Base-by-base conservation (phyloP, 2,329 filamentous ascomycete species). In the Botrytis medusae region DNA sequence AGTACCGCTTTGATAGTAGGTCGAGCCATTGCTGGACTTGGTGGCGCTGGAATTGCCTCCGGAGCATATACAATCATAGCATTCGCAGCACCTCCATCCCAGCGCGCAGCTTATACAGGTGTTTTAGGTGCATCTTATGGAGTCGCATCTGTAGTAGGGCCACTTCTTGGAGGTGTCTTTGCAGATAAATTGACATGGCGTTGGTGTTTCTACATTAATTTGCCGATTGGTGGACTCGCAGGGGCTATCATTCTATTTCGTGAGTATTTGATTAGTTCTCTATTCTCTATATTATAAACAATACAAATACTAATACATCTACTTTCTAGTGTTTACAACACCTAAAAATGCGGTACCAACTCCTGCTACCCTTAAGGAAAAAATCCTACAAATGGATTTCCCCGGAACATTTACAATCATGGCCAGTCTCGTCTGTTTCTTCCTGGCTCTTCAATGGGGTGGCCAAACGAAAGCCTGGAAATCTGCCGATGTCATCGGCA, bases 41-140 rank as follows among this genome's bases (percentile, higher is more conserved):
- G 79, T 1, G 74, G 75, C 59, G 76, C 73, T 60, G 78, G 74
- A 14, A 59, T 77, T 61, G 14, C 82, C 81, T 73, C 79, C 0
- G 84, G 84, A 0, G 80, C 80, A 12, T 82, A 84, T 76, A 84
- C 80, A 3, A 84, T 85, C 57, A 82, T 84, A 73, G 83, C 79
- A 0, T 83, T 79, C 40, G 72, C 77, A n/a, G 80, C 78, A 7
- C 74, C 77, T 12, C 79, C 78, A 1, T 74, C 77, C 12, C 78
- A 80, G 42, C 76, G 82, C 37, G 79, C 82, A 4, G 72, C 78
- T 4, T 87, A 89, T 77, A 90, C 89, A 74, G 90, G 89, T 4
- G 81, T 92, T 60, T 87, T 91, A 67, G 89, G 89, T 10, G 84
- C 89, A 59, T 87, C 92, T 0, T 92, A 90, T 90, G 89, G 90